Percentiles rank a stretch among this genome's conserved stretches.
Evolutionary conservation across 495 filamentous ascomycete genomes (phyloP).

Genomic region (Penicillium antarcticum): DNA sequence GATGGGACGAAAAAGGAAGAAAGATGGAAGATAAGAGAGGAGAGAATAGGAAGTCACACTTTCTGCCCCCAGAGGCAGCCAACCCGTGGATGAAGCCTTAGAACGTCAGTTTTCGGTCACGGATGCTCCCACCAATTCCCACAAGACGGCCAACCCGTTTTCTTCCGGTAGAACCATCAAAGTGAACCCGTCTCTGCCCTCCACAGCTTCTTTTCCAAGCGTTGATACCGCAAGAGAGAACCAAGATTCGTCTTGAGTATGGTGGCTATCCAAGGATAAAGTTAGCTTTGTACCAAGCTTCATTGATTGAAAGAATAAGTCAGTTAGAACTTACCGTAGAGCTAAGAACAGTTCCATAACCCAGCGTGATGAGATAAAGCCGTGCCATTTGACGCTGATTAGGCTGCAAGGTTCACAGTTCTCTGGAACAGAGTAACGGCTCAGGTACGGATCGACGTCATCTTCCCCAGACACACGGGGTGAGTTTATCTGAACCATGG

Average conservation of each 20-base stretch:
- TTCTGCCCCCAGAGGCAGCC: conserved; percentile 36
- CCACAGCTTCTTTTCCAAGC: conserved; percentile 34
- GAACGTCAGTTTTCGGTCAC: neutral
- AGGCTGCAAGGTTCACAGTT: conserved; percentile 20
- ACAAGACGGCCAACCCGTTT: neutral
- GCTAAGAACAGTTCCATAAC: conserved; percentile 34
- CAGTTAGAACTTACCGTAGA: conserved; percentile 34
- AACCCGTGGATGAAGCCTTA: conserved; percentile 12
- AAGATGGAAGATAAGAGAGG: neutral
- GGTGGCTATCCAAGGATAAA: conserved; percentile 3
- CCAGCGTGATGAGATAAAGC: conserved; percentile 42
- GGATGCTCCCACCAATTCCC: conserved; percentile 2
- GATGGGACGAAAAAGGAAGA: neutral
- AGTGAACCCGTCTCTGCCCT: conserved; percentile 46
- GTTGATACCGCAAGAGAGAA: conserved; percentile 37
- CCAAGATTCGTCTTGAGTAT: conserved; percentile 22
- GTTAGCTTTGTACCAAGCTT: conserved; percentile 1
- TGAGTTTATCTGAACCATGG: conserved; percentile 66
- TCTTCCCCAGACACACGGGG: conserved; percentile 67
- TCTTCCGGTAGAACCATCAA: conserved; percentile 25
- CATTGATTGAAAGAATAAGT: neutral
- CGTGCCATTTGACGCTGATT: conserved; percentile 47
- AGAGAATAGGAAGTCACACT: neutral
- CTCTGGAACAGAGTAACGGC: conserved; percentile 70
- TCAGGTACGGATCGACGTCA: conserved; percentile 74